These are phyloP conservation scores for Penicillium freii DNA, from an alignment of 2,329 filamentous ascomycete genomes.

Conservation along the genomic window DNA sequence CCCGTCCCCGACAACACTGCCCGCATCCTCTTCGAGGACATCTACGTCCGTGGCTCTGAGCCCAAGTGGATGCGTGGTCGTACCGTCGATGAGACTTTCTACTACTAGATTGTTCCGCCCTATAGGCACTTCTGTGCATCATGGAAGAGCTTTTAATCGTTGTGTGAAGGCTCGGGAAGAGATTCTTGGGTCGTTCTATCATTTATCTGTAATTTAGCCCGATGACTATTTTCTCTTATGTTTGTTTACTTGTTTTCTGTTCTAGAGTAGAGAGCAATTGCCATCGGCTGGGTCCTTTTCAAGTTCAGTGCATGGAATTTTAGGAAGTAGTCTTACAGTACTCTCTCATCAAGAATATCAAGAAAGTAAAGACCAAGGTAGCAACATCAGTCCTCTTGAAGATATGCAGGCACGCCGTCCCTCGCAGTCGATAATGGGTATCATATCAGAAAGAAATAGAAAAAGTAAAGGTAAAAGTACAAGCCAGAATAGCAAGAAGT, in stretches of 20 bases:
- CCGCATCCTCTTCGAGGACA: constrained; percentile 91
- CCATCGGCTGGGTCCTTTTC: constrained; percentile 16
- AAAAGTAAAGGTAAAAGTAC: not conserved
- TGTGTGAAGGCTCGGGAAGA: constrained; percentile 10
- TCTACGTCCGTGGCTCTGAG: constrained; percentile 86
- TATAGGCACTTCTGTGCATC: constrained; percentile 8
- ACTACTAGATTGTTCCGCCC: constrained; percentile 52
- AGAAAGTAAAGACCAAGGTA: not conserved
- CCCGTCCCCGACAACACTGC: constrained; percentile 70
- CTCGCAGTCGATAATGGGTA: constrained; percentile 17
- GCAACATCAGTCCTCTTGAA: not conserved
- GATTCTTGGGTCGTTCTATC: constrained; percentile 25
- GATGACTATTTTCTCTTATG: constrained; percentile 32
- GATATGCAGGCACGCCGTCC: not conserved
- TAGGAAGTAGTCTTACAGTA: not conserved
- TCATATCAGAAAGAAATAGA: constrained; percentile 14
- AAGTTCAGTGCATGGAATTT: not conserved
- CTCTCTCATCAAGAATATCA: not conserved
- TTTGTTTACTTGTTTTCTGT: constrained; percentile 24
- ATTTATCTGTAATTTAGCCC: constrained; percentile 42
- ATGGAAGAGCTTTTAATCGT: constrained; percentile 17
- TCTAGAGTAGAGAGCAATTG: constrained; percentile 29
- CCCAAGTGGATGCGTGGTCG: constrained; percentile 84
- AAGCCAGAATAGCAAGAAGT: not conserved
- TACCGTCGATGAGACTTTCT: constrained; percentile 89